A percentile compares a stretch with the other conserved stretches of the same genome.
phyloP scores from a whole-genome alignment of 345 rosid genomes.

The Bruguiera parviflora region DNA sequence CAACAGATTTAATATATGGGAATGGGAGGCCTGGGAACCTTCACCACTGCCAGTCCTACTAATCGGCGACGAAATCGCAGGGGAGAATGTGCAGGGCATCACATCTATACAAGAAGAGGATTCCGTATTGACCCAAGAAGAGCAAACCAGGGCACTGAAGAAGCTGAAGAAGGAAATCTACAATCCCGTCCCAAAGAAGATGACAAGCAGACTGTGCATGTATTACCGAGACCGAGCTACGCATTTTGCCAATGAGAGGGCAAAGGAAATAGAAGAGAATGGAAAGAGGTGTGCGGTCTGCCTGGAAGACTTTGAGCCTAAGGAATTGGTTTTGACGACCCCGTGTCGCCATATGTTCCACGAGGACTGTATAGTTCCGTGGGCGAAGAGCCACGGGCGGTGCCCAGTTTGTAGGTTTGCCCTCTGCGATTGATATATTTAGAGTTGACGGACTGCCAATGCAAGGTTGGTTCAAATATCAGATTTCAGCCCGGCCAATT shows the following conservation, averaged over 20 bases:
- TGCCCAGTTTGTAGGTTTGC: constrained; percentile 73
- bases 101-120: constrained; percentile 1
- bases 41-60: constrained; percentile 5
- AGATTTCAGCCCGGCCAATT: too few relatives aligned
- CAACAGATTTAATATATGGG: too few relatives aligned
- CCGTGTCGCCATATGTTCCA: constrained; percentile 91
- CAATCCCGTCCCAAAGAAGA: constrained; percentile 45
- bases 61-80: neutral
- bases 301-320: constrained; percentile 75
- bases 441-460: too few relatives aligned
- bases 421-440: constrained; percentile 26
- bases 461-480: too few relatives aligned
- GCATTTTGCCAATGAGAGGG: constrained; percentile 2
- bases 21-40: neutral
- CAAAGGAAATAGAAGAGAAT: constrained; percentile 40
- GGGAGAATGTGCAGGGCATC: constrained; percentile 8
- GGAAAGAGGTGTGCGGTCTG: constrained; percentile 63
- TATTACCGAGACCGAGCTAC: constrained; percentile 49
- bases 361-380: constrained; percentile 72
- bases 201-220: constrained; percentile 41
- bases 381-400: constrained; percentile 58
- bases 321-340: constrained; percentile 60
- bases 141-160: constrained; percentile 36
- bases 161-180: constrained; percentile 57
- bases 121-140: constrained; percentile 28